Base-by-base conservation (phyloP, 1,284 basidiomycete species). In the Marasmius fiardii region DNA sequence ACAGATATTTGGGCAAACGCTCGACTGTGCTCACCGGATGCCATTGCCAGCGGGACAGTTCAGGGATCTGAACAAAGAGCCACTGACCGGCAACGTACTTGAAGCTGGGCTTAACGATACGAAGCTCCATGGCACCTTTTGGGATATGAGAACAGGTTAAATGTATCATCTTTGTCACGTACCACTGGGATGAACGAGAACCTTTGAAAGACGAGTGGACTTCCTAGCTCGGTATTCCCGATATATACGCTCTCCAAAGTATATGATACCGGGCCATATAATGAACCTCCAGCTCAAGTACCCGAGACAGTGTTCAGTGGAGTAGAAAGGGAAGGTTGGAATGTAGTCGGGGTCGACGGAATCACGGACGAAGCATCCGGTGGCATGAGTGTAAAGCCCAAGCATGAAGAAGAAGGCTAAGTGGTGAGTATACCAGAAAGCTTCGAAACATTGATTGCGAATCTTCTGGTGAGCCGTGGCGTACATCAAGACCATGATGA, bases 391-490 rank as follows among this genome's bases (percentile, higher is more conserved):
- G 72, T 90, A 94, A 51, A 95, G 80, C 26, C 83, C 88, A 58
- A 94, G 78, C 86, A 93, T 90, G 76, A 93, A 93, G 78, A 94
- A 93, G 78, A 93, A 92, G 8, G 92, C 92, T 45, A 93, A 82
- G 65, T 94, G 92, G 63, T 94, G 92, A 21, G 92, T 93, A 71
- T 93, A 94, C 93, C 92, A 95, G 76, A 95, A 95, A 0, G 83
- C 90, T 70, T 95, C 93, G 70, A 94, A 95, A 74, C 86, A 91
- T 71, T 93, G 90, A 59, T 82, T 70, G 62, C 92, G 87, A 60
- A 95, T 84, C 71, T 88, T 92, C 64, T 82, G 77, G 70, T 93
- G 90, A 3, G 92, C 90, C 26, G 91, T 92, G 47, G 86, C 82
- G 69, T 93, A 93, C 79, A 92, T 92, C 61, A 92, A 68, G 60